Evolutionary conservation across 768 basidiomycete genomes (phyloP), one percentile per base, ranked within the genome.

Genomic region (Leucogyrophana mollusca): DNA sequence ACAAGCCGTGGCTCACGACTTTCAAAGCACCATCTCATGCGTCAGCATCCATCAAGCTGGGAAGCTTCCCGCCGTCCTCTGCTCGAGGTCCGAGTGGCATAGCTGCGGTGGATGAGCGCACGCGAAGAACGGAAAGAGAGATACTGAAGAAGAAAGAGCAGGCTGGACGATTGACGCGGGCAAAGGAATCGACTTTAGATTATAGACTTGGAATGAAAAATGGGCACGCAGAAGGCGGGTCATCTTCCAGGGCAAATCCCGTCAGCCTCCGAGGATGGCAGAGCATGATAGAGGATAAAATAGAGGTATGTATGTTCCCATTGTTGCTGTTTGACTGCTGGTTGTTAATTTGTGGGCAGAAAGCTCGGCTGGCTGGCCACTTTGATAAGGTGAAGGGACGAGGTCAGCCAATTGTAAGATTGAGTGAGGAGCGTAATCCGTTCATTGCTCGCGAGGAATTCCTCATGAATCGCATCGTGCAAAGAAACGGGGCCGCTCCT

Each of bases 391-490:
- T 92, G 32, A 79, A 82, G 57, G 90, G 90, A 1, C 73, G 82
- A 34, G 81, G 80, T 1, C 70, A 75, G 57, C 82, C 80, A 2
- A 64, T 84, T 4, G 53, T 58, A 1, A 56, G 62, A 32, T 60
- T 69, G 40, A 62, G 55, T 2, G 77, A 78, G 20, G 78, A 80
- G 49, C 59, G 64, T n/a, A 83, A 83, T 55, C 81, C 78, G 9
- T 82, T 79, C 64, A 84, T 94, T 49, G 77, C 77, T 6, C 73
- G 85, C 7, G 87, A 88, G 54, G 90, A 92, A 58, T 88, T 85
- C 55, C 69, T 93, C 39, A 83, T 93, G 84, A 94, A 92, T 54
- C 80, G 90, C 10, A 90, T 91, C 47, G 77, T 93, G 6, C 83
- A 89, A 57, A 73, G 81, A 40, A 85, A 90, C 52, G 89, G 87